A percentile compares a stretch with the other conserved stretches of the same genome.
Evolutionary conservation across 2,329 filamentous ascomycete genomes (phyloP).

Genomic region (Fusarium sp.): DNA sequence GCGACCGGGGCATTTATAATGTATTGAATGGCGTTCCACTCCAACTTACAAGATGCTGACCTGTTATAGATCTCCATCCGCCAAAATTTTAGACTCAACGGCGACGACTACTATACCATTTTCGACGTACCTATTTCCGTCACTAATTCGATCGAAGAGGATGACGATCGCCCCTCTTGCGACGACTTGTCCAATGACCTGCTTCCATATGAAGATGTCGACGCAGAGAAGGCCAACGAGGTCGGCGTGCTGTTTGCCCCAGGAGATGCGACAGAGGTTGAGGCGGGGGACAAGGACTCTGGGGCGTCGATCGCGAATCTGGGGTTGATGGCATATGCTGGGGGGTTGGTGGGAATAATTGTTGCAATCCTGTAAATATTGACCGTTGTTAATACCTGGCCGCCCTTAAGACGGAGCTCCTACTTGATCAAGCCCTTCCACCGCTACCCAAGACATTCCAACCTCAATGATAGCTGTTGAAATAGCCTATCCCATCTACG

Average conservation of each 20-base stretch:
- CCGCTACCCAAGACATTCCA: background rate
- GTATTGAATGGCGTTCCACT: slow-evolving; percentile 50
- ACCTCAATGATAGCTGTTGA: background rate
- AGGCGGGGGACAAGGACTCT: slow-evolving; percentile 39
- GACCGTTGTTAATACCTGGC: background rate
- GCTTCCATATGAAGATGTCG: slow-evolving; percentile 59
- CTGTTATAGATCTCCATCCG: slow-evolving; percentile 73
- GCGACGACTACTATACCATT: slow-evolving; percentile 73
- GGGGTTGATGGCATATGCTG: slow-evolving; percentile 9
- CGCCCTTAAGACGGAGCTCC: background rate
- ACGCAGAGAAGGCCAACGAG: slow-evolving; percentile 55
- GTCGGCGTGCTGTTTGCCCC: slow-evolving; percentile 64
- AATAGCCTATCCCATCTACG: slow-evolving; percentile 1
- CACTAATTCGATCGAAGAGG: slow-evolving; percentile 70
- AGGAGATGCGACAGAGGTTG: slow-evolving; percentile 60
- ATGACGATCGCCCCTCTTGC: slow-evolving; percentile 59
- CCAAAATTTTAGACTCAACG: slow-evolving; percentile 76
- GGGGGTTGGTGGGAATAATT: slow-evolving; percentile 3
- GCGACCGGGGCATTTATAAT: slow-evolving; percentile 71
- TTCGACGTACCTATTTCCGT: slow-evolving; percentile 78
- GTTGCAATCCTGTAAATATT: background rate
- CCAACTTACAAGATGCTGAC: slow-evolving; percentile 1
- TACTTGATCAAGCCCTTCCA: background rate
- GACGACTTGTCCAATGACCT: slow-evolving; percentile 65
- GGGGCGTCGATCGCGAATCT: slow-evolving; percentile 3